phyloP scores from a whole-genome alignment of 164 flowering plant genomes.

The Sedum album region DNA sequence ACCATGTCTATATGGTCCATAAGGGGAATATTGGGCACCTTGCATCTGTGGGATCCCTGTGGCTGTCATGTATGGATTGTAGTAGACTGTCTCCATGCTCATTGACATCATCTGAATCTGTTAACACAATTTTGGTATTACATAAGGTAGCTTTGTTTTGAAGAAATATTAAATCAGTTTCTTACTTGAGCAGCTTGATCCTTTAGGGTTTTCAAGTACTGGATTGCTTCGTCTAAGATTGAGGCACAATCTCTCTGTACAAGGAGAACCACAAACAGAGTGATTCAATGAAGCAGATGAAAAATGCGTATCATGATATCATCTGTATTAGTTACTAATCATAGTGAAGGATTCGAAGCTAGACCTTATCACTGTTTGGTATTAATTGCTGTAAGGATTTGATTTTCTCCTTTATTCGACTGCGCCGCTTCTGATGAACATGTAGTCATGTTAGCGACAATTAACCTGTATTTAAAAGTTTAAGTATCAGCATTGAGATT shows the following conservation, averaged over 20 bases:
- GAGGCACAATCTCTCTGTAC: not conserved
- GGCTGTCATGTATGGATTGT: not conserved
- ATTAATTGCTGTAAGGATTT: not conserved
- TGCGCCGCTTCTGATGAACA: slow-evolving; percentile 1
- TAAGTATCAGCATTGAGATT: not conserved
- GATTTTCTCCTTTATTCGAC: no score
- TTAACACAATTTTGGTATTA: not conserved
- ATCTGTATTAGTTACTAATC: no score
- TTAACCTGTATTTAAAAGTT: not conserved
- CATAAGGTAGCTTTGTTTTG: not conserved
- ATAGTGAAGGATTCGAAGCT: not conserved
- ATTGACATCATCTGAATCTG: slow-evolving; percentile 1
- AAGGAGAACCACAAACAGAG: not conserved
- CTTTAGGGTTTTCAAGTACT: not conserved
- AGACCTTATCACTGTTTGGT: not conserved
- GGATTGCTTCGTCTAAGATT: no score
- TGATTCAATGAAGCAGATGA: not conserved
- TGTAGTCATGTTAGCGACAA: not conserved
- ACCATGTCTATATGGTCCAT: not conserved
- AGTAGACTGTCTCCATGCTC: not conserved
- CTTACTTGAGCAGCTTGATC: not conserved
- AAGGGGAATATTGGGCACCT: not conserved
- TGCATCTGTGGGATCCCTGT: not conserved
- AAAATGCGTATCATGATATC: not conserved
- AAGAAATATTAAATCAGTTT: no score